Evolutionary conservation across 169 alveolate genomes (phyloP).

Genomic region (Babesia ovis): DNA sequence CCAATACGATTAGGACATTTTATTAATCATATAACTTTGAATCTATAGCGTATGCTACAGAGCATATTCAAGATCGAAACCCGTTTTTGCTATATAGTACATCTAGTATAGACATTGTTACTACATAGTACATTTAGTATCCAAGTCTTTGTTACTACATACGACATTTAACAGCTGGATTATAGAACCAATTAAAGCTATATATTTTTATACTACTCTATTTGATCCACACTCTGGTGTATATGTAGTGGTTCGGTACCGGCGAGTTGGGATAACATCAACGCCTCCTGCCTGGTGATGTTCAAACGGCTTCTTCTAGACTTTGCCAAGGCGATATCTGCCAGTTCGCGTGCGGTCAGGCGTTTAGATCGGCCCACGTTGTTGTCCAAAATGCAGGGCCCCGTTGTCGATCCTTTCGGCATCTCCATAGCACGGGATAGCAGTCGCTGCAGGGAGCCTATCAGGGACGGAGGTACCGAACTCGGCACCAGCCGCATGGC

Average conservation of each 20-base stretch:
- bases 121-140: too few species aligned
- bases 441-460: background rate
- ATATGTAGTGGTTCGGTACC: background rate
- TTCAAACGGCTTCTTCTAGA: background rate
- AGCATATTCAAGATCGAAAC: too few species aligned
- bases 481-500: conserved; percentile 17
- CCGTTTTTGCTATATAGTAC: too few species aligned
- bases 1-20: conserved; percentile 58
- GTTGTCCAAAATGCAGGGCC: background rate
- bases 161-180: too few species aligned
- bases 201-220: too few species aligned
- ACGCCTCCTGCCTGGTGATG: conserved; percentile 7
- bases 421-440: background rate
- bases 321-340: background rate
- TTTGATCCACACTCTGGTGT: background rate
- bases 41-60: background rate
- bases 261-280: background rate
- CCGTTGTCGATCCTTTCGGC: background rate
- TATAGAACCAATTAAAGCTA: too few species aligned
- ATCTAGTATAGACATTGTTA: too few species aligned
- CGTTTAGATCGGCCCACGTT: background rate
- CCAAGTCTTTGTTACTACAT: too few species aligned
- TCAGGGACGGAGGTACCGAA: background rate
- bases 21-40: background rate
- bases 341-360: background rate